Base-by-base conservation (phyloP, 2,329 filamentous ascomycete species). In the Curvularia verruculosa region DNA sequence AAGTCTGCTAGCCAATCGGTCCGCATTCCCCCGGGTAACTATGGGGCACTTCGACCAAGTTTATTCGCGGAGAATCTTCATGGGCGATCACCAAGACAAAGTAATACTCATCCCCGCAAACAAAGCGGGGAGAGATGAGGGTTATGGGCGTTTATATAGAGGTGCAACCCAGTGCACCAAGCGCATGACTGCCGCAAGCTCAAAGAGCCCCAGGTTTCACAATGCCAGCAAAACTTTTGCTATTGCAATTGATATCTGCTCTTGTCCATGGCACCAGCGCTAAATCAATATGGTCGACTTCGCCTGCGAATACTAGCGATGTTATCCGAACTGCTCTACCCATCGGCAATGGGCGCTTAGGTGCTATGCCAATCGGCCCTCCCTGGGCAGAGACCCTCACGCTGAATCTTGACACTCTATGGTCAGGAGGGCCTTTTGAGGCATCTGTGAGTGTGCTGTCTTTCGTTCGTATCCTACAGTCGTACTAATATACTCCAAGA, bases 351-450 rank as follows among this genome's bases (percentile, higher is more conserved):
- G 81, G 81, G 1, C 77, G 75, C 44, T 68, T 83, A 18, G 80
- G 77, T 74, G 79, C 75, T 2, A 76, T 83, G 28, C 75, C 79
- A 0, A 80, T 80, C 52, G 81, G 82, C 0, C 58, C 70, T 15
- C 74, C 81, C 0, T 78, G 78, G 2, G 59, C 68, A 1, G 81
- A 83, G 47, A 77, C 74, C 23, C 50, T 83, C 5, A 76, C 72
- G 19, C 53, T 84, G 36, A 84, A 84, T 48, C 61, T 82, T 18
- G 82, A 84, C 54, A 80, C 75, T 1, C 61, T 84, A 1, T 84
- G 81, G 82, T 79, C 78, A 2, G 81, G 80, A 2, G 82, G 82
- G 0, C 81, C 81, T 0, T 84, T 84, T 54, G 74, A 81, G 52
- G 70, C 66, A 37, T 66, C 67, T 18, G 79, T 79, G 62, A 63